Base-by-base conservation (phyloP, 495 filamentous ascomycete species). In the Penicillium arizonense region DNA sequence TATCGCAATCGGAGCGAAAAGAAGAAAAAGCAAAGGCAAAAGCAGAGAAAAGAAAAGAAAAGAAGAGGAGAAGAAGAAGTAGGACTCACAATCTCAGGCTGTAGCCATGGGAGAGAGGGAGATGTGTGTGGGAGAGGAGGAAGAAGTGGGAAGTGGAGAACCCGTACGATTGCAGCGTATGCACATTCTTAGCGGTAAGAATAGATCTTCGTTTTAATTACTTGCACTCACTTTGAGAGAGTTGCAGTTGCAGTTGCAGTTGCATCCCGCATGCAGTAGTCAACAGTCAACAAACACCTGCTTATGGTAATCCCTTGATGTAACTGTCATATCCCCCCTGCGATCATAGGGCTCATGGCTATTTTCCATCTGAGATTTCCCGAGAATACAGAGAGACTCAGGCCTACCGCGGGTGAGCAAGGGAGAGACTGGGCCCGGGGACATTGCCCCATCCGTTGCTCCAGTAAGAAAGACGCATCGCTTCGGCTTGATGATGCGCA, bases 61-160 rank as follows among this genome's bases (percentile, higher is more conserved):
- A 24, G 44, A 47, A 26, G 30, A 47, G 26, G 45, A 50, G 28
- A 40, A 50, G 43, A 56, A 47, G 12, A 21, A 48, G 36, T 14
- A 46, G 41, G n/a, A 36, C 41, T 33, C 44, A 47, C 42, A 50
- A 42, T 45, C 49, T 56, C 48, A 49, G 16, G 23, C 55, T 55
- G 54, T 55, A 91, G 79, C 86, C 87, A 77, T 91, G 88, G 63
- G 90, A 79, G 74, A 83, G 88, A 35, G 47, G 26, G 55, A 36
- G 47, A 46, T 30, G 43, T 71, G 86, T 86, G 65, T 88, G 91
- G 42, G 86, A 91, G 68, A 88, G 85, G 91, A 90, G 70, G 88
- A 91, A 66, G 88, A 91, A 30, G 67, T 83, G 77, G 28, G 65
- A 64, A 61, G 55, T 58, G 56, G 52, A 58, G 51, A 52, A 54